Base-by-base conservation (phyloP, 345 rosid genomes). In the Eucalyptus tenuipes region DNA sequence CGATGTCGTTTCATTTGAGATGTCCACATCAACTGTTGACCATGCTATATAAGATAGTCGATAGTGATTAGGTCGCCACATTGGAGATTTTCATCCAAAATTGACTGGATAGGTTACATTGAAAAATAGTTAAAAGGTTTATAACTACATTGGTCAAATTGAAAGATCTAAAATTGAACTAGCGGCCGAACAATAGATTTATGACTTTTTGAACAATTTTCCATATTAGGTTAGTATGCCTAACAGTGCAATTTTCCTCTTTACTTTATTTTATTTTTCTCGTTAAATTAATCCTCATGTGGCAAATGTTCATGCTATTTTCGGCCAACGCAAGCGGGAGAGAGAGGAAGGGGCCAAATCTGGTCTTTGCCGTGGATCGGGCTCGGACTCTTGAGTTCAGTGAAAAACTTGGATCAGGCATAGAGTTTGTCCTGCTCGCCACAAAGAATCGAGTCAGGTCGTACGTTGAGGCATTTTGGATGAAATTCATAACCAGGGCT, bases 61-160 rank as follows among this genome's bases (percentile, higher is more conserved):
- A 8, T 0, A 4, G 0, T 20, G 10, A 53, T 53, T 22, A 53
- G 3, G 20, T 16, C 1, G 1, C 27, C 59, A 22, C 59, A 53
- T 18, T 8, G 25, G 59, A 20, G 25, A 53, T 53, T 53, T 22
- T 53, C 27, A 53, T 22, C 1, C 25, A 53, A 53, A 53, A 53
- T 53, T 22, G 11, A 22, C 11, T 53, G 5, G 11, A 22, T 53
- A 9, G 0, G 11, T 22, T 53, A 53, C 0, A 22, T 53, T 53
- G 12, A 53, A 53, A 53, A 0, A 3, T 20, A 53, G 5, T 53
- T 20, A 53, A 53, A 53, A 53, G 0, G 5, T 53, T 53, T 53
- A 53, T 2, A 22, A 20, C 5, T 0, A 53, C 0, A 53, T 53
- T 22, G 27, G 27, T 22, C 27, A 53, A 53, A 53, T 22, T 53